Base-by-base conservation (phyloP, 23 red algal genomes). In the Gracilariopsis chorda region DNA sequence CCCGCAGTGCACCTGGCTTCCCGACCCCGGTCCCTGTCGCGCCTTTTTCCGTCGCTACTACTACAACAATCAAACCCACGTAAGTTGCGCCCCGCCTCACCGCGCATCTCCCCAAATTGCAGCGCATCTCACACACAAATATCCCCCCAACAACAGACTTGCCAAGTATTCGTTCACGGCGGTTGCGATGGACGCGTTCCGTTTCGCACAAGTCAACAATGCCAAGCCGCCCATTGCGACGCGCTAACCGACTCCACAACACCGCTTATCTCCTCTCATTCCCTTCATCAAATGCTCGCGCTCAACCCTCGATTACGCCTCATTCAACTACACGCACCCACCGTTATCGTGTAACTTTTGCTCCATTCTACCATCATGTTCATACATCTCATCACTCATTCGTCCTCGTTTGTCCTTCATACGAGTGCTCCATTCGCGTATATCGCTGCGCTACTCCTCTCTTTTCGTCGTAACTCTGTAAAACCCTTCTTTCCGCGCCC, bases 1-100 rank as follows among this genome's bases (percentile, higher is more conserved):
- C 1, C 63, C 89, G 1, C 42, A 75, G 39, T 92, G 89, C 68
- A 48, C 47, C 8, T 82, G 60, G 78, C 40, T 21, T 27, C 89
- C 89, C 64, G 79, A 77, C 67, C 89, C 89, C 20, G 89, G 89
- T 33, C 89, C 77, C 34, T 92, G 89, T 74, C 77, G 67, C 60
- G 89, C 60, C 89, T 92, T 92, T 48, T 92, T 92, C 78, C 89
- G 89, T 28, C 89, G 89, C 77, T 92, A 83, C 64, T 92, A 83
- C 78, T 92, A 74, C 45, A 76, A 82, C 77, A 42, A 37, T 29
- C n/a, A 39, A 59, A 73, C 79, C n/a, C 77, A 84, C 42, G 82
- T 87, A 87, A 67, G 82, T 87, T 52, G 34, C 16, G 24, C 34
- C 4, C 35, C 58, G 33, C 27, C 9, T 10, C 27, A 13, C 19